Evolutionary conservation across 2,329 filamentous ascomycete species (phyloP), one percentile per base, ranked within the genome.

Genomic region (Penicillium sp.): DNA sequence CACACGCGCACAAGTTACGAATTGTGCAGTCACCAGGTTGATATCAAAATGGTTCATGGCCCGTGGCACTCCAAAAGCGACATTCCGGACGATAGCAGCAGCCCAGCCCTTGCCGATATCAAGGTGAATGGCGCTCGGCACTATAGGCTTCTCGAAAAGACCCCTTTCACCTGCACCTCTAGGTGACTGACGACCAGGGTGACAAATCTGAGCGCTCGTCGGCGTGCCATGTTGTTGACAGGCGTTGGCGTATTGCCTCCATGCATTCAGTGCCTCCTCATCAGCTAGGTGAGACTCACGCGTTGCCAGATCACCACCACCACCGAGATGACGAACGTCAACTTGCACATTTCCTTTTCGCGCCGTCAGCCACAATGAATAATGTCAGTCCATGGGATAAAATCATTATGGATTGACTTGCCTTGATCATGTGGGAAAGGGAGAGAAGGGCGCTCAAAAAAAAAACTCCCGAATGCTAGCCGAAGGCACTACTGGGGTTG

Each of bases 1-100:
- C 3, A 83, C 62, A 11, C 72, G 72, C 0, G 84, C 83, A 6
- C 74, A 77, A 6, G 70, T 64, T 0, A 77, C 79, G 49, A 85
- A 87, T 37, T 78, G 74, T 10, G 64, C 61, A 4, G 84, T 71
- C 0, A 82, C 77, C 1, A 76, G 70, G 14, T 77, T 66, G 42
- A 86, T 84, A 14, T 87, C 83, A 0, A 68, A 62, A 0, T 65
- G 10, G 0, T 75, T 79, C 79, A 86, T 81, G 29, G 76, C 83
- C 36, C 76, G 76, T 0, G 84, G 84, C 1, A 76, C 80, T 2
- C 81, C 82, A 9, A 67, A 60, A 29, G 16, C 26, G 34, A 60
- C 53, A 37, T 55, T 50, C 44, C 58, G 24, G 37, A 39, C 47
- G n/a, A 56, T 47, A 42, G 69, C 73, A 33, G 73, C 67, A n/a